These are phyloP conservation scores for Buxus sempervirens DNA, from an alignment of 164 flowering plant genomes.

Conservation along the genomic window DNA sequence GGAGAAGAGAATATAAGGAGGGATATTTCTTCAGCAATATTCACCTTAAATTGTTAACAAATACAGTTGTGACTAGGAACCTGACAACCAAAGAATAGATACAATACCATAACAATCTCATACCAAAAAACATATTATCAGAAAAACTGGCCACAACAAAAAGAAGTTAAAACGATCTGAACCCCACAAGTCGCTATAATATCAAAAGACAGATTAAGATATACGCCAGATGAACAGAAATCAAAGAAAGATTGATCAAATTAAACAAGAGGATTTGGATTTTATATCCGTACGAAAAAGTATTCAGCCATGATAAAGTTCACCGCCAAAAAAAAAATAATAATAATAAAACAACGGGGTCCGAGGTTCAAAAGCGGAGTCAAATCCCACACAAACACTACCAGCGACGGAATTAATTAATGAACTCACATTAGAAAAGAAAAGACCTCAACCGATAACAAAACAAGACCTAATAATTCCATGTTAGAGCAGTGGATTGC, in stretches of 20 bases:
- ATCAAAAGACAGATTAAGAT: neutral
- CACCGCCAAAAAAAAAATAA: too few species aligned
- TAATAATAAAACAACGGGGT: neutral
- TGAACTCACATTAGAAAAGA: neutral
- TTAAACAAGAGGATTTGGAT: too few species aligned
- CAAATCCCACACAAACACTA: neutral
- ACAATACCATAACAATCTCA: too few species aligned
- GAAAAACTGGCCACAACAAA: neutral
- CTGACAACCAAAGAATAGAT: neutral
- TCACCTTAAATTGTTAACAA: neutral
- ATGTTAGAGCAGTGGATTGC: neutral
- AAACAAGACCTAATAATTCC: neutral
- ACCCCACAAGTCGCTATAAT: neutral
- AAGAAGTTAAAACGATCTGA: neutral
- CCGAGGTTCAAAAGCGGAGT: too few species aligned
- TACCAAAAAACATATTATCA: too few species aligned
- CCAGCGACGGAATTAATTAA: neutral
- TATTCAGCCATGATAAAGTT: too few species aligned
- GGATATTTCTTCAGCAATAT: too few species aligned
- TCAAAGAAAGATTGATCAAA: neutral
- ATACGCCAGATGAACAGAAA: neutral
- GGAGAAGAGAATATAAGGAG: too few species aligned
- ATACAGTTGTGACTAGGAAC: neutral
- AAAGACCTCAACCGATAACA: neutral
- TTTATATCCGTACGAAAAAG: too few species aligned